phyloP scores from a whole-genome alignment of 2,329 filamentous ascomycete genomes.

The Aspergillus sp. region DNA sequence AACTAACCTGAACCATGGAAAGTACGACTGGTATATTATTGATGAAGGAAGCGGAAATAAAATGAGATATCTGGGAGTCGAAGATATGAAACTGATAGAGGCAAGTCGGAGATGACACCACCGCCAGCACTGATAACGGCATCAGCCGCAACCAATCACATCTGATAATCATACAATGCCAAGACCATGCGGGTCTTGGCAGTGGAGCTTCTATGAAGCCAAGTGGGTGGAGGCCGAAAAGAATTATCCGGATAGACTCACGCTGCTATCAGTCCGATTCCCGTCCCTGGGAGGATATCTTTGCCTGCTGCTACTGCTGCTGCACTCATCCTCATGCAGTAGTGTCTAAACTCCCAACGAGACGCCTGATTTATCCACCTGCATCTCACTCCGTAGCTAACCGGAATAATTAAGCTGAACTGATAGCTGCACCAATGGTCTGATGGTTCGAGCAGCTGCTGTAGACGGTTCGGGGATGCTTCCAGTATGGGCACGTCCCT shows the following conservation, averaged over 20 bases:
- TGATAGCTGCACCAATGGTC: not conserved
- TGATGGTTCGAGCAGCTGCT: not conserved
- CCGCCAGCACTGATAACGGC: conserved; percentile 7
- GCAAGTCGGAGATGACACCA: conserved; percentile 9
- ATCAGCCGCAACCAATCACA: not conserved
- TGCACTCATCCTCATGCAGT: not conserved
- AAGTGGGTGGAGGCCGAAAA: conserved; percentile 1
- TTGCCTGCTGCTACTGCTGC: not conserved
- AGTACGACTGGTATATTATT: too few species aligned
- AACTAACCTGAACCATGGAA: too few species aligned
- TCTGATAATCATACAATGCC: not conserved
- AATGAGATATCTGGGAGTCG: too few species aligned
- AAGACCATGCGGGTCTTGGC: not conserved
- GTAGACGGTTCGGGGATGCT: not conserved
- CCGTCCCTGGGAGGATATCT: not conserved
- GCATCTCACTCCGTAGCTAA: not conserved
- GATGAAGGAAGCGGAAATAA: too few species aligned
- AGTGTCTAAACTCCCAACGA: too few species aligned
- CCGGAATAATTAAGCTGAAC: not conserved
- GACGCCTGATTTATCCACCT: not conserved
- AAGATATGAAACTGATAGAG: not conserved
- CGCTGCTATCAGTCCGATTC: not conserved
- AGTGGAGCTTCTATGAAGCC: conserved; percentile 9
- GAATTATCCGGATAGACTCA: not conserved
- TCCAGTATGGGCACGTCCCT: not conserved